Evolutionary conservation across 1,139 yeast species (phyloP), one percentile per base, ranked within the genome.

Genomic region (Sugiyamaella pinicola): DNA sequence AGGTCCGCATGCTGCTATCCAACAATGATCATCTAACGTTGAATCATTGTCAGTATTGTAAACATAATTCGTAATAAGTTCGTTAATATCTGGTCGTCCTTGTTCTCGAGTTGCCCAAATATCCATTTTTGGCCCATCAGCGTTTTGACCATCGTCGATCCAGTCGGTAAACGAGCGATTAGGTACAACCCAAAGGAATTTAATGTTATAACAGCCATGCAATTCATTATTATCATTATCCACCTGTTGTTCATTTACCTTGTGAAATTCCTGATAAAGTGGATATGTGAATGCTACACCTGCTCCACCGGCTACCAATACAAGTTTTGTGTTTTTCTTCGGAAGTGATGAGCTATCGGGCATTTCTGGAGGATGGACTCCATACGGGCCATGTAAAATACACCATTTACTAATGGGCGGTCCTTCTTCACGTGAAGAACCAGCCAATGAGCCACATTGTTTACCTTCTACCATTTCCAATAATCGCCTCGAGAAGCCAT

Each of bases 231-330:
- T 15, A 5, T 12, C 17, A 10, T 19, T 22, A 6, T 43, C 49
- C n/a, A n/a, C n/a, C n/a, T n/a, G n/a, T 22, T 17, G n/a, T 19
- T 43, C 37, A 42, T 41, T 54, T 17, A 53, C 49, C 22, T 26
- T 49, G 40, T 52, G 42, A 43, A 55, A 63, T 41, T 64, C 61
- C 39, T 58, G 59, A 39, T 53, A 63, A 26, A 64, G 52, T 8
- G 69, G 66, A 51, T 56, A 63, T 3, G 68, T 64, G 46, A 62
- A 65, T 4, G 69, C 68, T 4, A 65, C 64, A 3, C 69, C 68
- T 2, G 68, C 63, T 2, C 69, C 69, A 6, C 69, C 69, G 5
- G 66, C 56, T 4, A 65, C 57, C 15, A 65, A 56, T 4, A 65
- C 49, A 13, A 65, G 54, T 42, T 59, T 55, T 33, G 51, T 26